Evolutionary conservation across 371 early-diverging fungal genomes (phyloP), one percentile per base, ranked within the genome.

Genomic region (Chytridiales sp.): DNA sequence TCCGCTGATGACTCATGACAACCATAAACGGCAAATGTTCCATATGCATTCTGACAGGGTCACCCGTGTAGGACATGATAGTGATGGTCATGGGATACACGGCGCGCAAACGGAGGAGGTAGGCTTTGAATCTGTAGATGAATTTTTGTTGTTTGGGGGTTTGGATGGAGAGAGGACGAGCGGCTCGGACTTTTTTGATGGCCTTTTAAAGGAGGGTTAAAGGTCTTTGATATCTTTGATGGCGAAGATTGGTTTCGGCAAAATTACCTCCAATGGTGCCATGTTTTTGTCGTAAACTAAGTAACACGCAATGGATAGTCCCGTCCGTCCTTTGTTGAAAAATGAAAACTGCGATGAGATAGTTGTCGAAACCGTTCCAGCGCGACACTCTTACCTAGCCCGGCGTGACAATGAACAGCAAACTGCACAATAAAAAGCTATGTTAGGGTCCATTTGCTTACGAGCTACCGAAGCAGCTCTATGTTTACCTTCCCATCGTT

Each of bases 331-430:
- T 68, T 6, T 32, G n/a, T 31, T 34, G 26, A 26, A 48, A 4
- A 9, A 3, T 19, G 19, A 3, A 2, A 6, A 6, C 9, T 26
- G 51, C 1, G 24, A 3, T 5, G 24, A 40, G 4, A 3, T 19
- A 29, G 32, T 27, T 27, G 17, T 6, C 11, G 3, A 24, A 3
- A 47, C 4, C 4, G 34, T 4, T 35, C n/a, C n/a, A n/a, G n/a
- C n/a, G n/a, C n/a, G n/a, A n/a, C n/a, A 24, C 22, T 17, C 15
- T 39, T 47, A 68, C 69, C 69, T 2, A 78, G 54, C 3, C 80
- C 80, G 0, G 80, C 80, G 42, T 79, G 80, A 56, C 80, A 79
- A 57, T 79, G 80, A 17, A 79, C 76, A 13, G 77, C 68, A 42
- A 72, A 62, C 66, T 71, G 43, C 17, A 15, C 27, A 56, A 8